Percentiles rank a stretch among this genome's conserved stretches.
Evolutionary conservation across 164 flowering plant species (phyloP).

Genomic region (Amborella trichopoda): DNA sequence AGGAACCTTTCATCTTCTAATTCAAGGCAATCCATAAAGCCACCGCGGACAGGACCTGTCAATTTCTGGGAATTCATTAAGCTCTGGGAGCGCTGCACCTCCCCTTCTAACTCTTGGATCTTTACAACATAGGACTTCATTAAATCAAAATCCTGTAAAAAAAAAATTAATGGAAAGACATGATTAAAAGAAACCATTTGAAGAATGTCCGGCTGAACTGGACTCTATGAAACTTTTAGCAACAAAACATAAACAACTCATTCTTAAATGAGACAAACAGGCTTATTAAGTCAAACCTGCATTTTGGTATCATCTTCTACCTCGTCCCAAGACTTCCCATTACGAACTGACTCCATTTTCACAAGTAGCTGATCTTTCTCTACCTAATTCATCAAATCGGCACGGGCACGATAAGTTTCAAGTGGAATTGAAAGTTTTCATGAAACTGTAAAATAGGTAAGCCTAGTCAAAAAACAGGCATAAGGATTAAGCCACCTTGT

Average conservation of each 20-base stretch:
- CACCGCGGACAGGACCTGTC: no score
- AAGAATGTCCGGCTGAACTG: not conserved
- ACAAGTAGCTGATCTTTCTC: slow-evolving; percentile 70
- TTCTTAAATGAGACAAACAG: not conserved
- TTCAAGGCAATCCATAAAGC: slow-evolving; percentile 32
- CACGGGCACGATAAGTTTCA: not conserved
- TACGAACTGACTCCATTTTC: slow-evolving; percentile 66
- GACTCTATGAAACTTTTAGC: not conserved
- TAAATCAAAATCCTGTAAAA: slow-evolving; percentile 48
- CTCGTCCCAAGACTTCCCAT: slow-evolving; percentile 83
- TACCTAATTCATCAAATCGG: slow-evolving; percentile 33
- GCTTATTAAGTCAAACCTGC: slow-evolving; percentile 36
- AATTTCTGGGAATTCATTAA: slow-evolving; percentile 18
- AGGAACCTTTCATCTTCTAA: slow-evolving; percentile 45
- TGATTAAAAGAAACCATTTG: not conserved
- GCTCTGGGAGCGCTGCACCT: slow-evolving; percentile 38
- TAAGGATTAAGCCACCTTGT: no score
- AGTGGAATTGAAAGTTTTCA: not conserved
- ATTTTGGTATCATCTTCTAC: slow-evolving; percentile 25
- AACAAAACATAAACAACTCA: not conserved
- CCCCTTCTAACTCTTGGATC: slow-evolving; percentile 81
- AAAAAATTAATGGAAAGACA: not conserved
- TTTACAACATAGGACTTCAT: slow-evolving; percentile 52
- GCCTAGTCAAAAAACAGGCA: no score
- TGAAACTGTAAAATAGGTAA: no score